phyloP scores from a whole-genome alignment of 2,329 filamentous ascomycete genomes.

The Xylariaceae sp. region DNA sequence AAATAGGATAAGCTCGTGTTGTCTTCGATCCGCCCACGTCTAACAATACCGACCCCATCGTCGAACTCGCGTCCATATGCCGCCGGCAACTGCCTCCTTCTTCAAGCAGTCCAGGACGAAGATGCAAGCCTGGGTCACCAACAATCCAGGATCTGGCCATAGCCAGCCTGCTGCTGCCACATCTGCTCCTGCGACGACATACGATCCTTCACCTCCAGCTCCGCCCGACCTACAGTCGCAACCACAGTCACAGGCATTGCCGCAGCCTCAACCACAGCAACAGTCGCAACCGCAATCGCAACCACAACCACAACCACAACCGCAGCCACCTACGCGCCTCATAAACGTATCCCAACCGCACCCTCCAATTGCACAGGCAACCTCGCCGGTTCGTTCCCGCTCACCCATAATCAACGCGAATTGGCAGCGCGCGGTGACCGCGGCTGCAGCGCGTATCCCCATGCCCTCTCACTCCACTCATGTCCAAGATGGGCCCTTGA shows the following conservation, averaged over 20 bases:
- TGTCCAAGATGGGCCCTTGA: slow-evolving; percentile 26
- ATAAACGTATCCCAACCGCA: slow-evolving; percentile 16
- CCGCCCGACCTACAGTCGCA: slow-evolving; percentile 14
- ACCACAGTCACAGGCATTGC: slow-evolving; percentile 9
- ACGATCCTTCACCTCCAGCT: slow-evolving; percentile 12
- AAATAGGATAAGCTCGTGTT: slow-evolving; percentile 19
- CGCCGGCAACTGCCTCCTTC: slow-evolving; percentile 29
- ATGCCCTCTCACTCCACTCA: slow-evolving; percentile 23
- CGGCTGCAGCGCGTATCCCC: slow-evolving; percentile 23
- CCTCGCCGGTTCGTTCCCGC: slow-evolving; percentile 29
- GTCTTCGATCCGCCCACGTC: slow-evolving; percentile 16
- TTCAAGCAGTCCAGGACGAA: slow-evolving; percentile 33
- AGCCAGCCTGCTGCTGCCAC: slow-evolving; percentile 27
- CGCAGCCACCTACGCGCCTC: slow-evolving; percentile 15
- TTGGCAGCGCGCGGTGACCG: slow-evolving; percentile 25
- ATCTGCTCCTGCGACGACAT: slow-evolving; percentile 25
- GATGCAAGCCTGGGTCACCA: slow-evolving; percentile 36
- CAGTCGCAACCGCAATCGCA: too few species aligned
- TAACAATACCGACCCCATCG: slow-evolving; percentile 9
- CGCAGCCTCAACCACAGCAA: not conserved
- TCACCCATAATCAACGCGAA: slow-evolving; percentile 32
- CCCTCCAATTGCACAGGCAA: slow-evolving; percentile 23
- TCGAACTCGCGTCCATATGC: slow-evolving; percentile 27
- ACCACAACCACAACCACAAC: slow-evolving; percentile 16
- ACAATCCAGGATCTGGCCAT: slow-evolving; percentile 25